A percentile compares a stretch with the other conserved stretches of the same genome.
Conservation (phyloP, 2,329 filamentous ascomycete genomes). For the Nannizziopsis barbatae region DNA sequence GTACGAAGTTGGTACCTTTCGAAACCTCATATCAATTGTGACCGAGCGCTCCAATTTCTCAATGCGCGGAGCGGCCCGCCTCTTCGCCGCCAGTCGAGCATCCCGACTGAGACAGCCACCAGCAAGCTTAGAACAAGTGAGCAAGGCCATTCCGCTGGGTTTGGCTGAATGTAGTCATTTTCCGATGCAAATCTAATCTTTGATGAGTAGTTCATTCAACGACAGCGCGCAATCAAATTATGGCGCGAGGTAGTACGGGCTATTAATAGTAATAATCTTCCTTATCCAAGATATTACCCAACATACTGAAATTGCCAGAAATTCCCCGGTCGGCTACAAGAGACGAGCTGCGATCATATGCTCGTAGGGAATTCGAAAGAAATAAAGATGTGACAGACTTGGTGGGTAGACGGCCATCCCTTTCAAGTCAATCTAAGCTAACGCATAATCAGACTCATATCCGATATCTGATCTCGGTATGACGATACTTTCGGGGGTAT, state of each 20-base stretch:
- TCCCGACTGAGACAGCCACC: conserved; percentile 28
- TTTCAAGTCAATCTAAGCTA: neutral
- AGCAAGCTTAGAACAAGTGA: conserved; percentile 32
- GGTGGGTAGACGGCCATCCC: conserved; percentile 20
- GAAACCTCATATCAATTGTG: neutral
- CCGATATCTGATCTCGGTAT: conserved; percentile 35
- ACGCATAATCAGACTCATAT: conserved; percentile 27
- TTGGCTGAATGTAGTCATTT: neutral
- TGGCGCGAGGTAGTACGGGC: conserved; percentile 35
- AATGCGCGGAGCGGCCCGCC: conserved; percentile 25
- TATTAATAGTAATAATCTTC: conserved; percentile 26
- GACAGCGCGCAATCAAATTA: conserved; percentile 33
- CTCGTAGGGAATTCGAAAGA: conserved; percentile 35
- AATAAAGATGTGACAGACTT: conserved; percentile 35
- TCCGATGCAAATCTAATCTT: conserved; percentile 7
- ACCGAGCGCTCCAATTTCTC: neutral
- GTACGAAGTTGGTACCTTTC: neutral
- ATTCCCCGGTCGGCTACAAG: conserved; percentile 32
- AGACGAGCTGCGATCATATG: conserved; percentile 33
- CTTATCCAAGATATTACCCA: neutral
- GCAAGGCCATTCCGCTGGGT: conserved; percentile 3
- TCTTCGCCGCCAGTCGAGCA: conserved; percentile 24
- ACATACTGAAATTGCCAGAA: conserved; percentile 20
- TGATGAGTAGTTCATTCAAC: conserved; percentile 32
- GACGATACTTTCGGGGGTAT: conserved; percentile 5